These are phyloP conservation scores for Sanghuangporus baumii DNA, from an alignment of 1,284 basidiomycete species.

Conservation along the genomic window DNA sequence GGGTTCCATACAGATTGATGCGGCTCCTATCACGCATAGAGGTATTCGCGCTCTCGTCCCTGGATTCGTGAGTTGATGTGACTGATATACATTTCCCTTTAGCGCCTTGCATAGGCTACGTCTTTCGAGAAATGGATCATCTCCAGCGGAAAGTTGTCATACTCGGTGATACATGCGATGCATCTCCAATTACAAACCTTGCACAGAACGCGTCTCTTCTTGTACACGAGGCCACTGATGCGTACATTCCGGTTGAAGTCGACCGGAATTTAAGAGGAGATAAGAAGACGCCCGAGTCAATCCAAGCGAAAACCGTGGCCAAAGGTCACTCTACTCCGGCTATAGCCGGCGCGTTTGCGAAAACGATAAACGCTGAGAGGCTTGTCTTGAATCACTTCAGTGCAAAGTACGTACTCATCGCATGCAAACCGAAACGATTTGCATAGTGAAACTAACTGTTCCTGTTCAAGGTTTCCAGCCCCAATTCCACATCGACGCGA, in stretches of 20 bases:
- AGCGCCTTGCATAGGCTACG: slow-evolving; percentile 83
- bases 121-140: slow-evolving; percentile 49
- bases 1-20: slow-evolving; percentile 57
- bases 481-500: slow-evolving; percentile 29
- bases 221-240: slow-evolving; percentile 85
- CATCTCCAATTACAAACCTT: slow-evolving; percentile 51
- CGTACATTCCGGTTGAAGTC: slow-evolving; percentile 56
- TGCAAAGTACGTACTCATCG: slow-evolving; percentile 45
- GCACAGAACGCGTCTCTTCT: slow-evolving; percentile 43
- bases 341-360: slow-evolving; percentile 81
- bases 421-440: neutral
- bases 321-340: slow-evolving; percentile 81
- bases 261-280: slow-evolving; percentile 34
- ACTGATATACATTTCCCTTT: slow-evolving; percentile 11
- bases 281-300: slow-evolving; percentile 41
- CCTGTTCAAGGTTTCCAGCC: slow-evolving; percentile 29
- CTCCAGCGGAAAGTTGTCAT: slow-evolving; percentile 45
- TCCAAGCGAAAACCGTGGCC: slow-evolving; percentile 49
- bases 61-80: neutral
- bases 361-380: slow-evolving; percentile 52
- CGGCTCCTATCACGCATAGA: slow-evolving; percentile 78
- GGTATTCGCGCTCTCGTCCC: slow-evolving; percentile 37
- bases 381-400: slow-evolving; percentile 84
- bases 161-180: slow-evolving; percentile 64
- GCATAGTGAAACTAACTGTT: slow-evolving; percentile 18